Percentiles rank a stretch among this genome's conserved stretches.
These are phyloP conservation scores for Eremochloa ophiuroides DNA, from an alignment of 176 grass and related monocot species.

Conservation along the genomic window DNA sequence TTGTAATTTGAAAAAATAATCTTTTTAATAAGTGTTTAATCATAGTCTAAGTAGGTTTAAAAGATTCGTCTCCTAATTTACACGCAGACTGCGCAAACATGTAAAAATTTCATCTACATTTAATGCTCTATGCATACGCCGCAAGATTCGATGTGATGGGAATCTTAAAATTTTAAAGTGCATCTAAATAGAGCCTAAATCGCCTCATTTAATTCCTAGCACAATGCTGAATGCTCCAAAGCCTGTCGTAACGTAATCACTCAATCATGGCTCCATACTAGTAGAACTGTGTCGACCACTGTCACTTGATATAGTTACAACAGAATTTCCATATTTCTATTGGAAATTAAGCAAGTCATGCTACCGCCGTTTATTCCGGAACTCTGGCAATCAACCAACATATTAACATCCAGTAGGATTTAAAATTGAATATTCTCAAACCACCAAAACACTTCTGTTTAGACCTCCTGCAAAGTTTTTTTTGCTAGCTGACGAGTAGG, in stretches of 20 bases:
- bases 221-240: neutral
- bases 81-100: no score
- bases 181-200: no score
- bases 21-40: no score
- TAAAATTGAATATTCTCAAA: neutral
- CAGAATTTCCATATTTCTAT: neutral
- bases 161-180: no score
- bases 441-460: neutral
- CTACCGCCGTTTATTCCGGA: neutral
- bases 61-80: no score
- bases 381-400: neutral
- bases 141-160: no score
- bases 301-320: neutral
- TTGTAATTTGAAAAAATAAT: no score
- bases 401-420: neutral
- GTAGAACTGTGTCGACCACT: neutral
- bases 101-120: no score
- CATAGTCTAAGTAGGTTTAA: no score
- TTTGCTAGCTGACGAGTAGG: neutral
- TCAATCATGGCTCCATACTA: constrained; percentile 23
- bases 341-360: constrained; percentile 12
- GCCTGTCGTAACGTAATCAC: neutral
- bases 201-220: neutral
- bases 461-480: neutral
- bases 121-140: no score